phyloP scores from a whole-genome alignment of 768 basidiomycete species.

The Leccinum boreale region DNA sequence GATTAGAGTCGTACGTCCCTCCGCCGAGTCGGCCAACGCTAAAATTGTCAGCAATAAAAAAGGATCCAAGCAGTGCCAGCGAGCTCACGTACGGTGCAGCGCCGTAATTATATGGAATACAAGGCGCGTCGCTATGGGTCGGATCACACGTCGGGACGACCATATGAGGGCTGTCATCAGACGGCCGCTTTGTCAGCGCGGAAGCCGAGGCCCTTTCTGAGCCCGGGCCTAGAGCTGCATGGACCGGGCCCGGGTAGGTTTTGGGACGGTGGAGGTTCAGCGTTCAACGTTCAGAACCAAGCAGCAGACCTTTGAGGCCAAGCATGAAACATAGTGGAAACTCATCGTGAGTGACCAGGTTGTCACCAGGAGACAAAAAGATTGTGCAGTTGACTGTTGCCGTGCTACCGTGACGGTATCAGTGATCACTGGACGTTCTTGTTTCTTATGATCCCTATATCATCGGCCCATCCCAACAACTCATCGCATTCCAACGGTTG shows the following conservation, averaged over 20 bases:
- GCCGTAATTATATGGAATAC: conserved; percentile 16
- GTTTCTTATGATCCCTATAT: background rate
- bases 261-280: conserved; percentile 7
- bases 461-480: background rate
- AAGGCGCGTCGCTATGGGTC: conserved; percentile 12
- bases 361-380: background rate
- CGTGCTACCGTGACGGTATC: background rate
- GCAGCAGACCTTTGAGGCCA: background rate
- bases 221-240: too few species aligned
- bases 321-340: conserved; percentile 3
- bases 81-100: background rate
- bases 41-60: background rate
- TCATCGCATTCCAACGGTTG: background rate
- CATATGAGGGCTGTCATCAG: background rate
- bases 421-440: background rate
- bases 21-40: background rate
- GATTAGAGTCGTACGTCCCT: background rate
- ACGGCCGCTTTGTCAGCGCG: background rate
- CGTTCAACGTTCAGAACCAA: conserved; percentile 2
- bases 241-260: background rate
- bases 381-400: background rate
- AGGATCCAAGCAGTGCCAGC: background rate
- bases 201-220: background rate
- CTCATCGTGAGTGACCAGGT: background rate
- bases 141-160: background rate